phyloP scores from a whole-genome alignment of 140 eudicot genomes.

The Stevia rebaudiana region DNA sequence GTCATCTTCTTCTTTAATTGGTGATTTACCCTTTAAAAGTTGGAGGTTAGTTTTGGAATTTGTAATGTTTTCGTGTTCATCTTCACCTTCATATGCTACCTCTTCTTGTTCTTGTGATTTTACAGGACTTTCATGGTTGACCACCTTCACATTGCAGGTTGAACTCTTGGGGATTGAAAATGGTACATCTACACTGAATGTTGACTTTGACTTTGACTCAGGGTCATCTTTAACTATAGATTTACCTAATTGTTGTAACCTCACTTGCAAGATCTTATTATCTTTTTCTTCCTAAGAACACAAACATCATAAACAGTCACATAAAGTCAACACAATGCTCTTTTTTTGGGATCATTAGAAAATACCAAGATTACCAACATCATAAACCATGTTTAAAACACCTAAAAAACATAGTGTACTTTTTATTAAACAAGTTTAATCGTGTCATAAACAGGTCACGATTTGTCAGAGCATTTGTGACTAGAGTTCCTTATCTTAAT shows the following conservation, averaged over 20 bases:
- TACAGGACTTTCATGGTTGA: slow-evolving; percentile 50
- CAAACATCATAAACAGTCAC: slow-evolving; percentile 15
- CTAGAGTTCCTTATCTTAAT: background rate
- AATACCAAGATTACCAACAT: too few relatives aligned
- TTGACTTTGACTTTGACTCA: slow-evolving; percentile 23
- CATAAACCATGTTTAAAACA: too few relatives aligned
- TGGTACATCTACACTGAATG: slow-evolving; percentile 52
- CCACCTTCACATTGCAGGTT: slow-evolving; percentile 50
- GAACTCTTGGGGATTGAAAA: slow-evolving; percentile 36
- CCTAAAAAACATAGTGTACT: too few relatives aligned
- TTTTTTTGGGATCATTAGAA: background rate
- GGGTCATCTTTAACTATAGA: slow-evolving; percentile 27
- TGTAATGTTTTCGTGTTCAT: slow-evolving; percentile 1
- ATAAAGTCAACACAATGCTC: slow-evolving; percentile 14
- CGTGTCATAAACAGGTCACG: too few relatives aligned
- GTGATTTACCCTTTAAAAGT: background rate
- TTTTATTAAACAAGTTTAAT: too few relatives aligned
- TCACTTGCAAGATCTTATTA: slow-evolving; percentile 38
- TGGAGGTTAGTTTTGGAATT: slow-evolving; percentile 34
- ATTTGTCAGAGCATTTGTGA: too few relatives aligned
- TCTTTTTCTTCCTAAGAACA: slow-evolving; percentile 36
- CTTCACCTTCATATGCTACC: slow-evolving; percentile 62
- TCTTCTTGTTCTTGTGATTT: slow-evolving; percentile 38
- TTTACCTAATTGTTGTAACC: slow-evolving; percentile 34
- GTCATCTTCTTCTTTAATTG: slow-evolving; percentile 28